These are phyloP conservation scores for Phaeosphaeria sp. DNA, from an alignment of 2,329 filamentous ascomycete genomes.

Conservation along the genomic window DNA sequence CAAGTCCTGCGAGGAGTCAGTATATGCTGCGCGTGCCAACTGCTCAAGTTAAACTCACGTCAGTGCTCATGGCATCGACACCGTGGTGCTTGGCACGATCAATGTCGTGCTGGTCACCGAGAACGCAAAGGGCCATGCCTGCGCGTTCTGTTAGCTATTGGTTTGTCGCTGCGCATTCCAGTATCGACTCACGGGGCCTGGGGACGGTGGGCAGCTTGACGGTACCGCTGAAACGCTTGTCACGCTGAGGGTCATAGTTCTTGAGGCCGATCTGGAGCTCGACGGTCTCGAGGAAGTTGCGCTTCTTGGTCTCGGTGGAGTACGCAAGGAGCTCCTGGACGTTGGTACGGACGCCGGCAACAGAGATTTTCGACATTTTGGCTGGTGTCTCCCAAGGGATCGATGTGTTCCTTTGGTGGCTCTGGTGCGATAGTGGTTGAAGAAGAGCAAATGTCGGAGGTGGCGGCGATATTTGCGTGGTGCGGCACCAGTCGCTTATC, in stretches of 20 bases:
- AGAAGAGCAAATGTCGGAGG: constrained; percentile 16
- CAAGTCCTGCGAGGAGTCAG: constrained; percentile 65
- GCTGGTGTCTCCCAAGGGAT: constrained; percentile 58
- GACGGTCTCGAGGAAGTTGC: constrained; percentile 96
- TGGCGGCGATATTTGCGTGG: constrained; percentile 21
- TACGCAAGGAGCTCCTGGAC: constrained; percentile 94
- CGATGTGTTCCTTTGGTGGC: constrained; percentile 45
- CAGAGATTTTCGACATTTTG: constrained; percentile 85
- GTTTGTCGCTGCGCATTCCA: neutral
- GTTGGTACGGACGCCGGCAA: constrained; percentile 93
- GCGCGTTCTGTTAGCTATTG: constrained; percentile 11
- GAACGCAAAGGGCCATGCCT: constrained; percentile 64
- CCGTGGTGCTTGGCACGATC: constrained; percentile 99
- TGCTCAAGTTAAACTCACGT: constrained; percentile 50
- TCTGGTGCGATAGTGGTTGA: constrained; percentile 45
- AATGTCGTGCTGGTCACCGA: constrained; percentile 97
- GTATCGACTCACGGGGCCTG: constrained; percentile 61
- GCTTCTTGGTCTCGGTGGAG: constrained; percentile 94
- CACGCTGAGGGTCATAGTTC: constrained; percentile 85
- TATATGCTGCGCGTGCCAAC: neutral
- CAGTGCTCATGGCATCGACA: constrained; percentile 96
- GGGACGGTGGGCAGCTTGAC: constrained; percentile 93
- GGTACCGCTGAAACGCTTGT: constrained; percentile 99
- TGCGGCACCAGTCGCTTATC: constrained; percentile 14
- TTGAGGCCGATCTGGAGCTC: constrained; percentile 65